These are phyloP conservation scores for Sordariomycetes sp. DNA, from an alignment of 2,329 filamentous ascomycete species.

Conservation along the genomic window DNA sequence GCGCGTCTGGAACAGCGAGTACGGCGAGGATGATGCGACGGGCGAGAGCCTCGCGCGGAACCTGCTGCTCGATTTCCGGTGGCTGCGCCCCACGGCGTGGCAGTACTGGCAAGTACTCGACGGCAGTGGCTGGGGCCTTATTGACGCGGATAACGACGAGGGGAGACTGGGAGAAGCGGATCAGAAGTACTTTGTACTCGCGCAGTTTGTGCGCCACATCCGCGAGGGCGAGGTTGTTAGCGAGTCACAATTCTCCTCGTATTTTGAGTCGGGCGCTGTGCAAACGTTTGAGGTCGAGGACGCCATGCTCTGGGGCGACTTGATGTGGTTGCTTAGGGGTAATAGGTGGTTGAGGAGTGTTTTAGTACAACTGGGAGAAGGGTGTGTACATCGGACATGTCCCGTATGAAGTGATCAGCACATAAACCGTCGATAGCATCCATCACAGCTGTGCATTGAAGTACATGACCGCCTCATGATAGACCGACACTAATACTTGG, in stretches of 20 bases:
- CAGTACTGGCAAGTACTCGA: slow-evolving; percentile 30
- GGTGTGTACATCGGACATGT: too few relatives aligned
- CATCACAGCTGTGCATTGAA: too few relatives aligned
- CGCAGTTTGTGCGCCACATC: slow-evolving; percentile 26
- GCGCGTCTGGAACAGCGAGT: slow-evolving; percentile 35
- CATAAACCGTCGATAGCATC: too few relatives aligned
- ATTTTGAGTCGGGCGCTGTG: slow-evolving; percentile 18
- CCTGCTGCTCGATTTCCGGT: slow-evolving; percentile 25
- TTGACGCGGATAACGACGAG: slow-evolving; percentile 22
- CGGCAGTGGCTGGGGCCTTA: slow-evolving; percentile 24
- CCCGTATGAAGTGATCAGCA: too few relatives aligned
- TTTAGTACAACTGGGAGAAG: too few relatives aligned
- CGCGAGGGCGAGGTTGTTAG: slow-evolving; percentile 16
- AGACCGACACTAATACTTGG: too few relatives aligned
- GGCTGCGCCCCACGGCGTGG: slow-evolving; percentile 26
- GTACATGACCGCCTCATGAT: too few relatives aligned
- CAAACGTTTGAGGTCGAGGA: slow-evolving; percentile 23
- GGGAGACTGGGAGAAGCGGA: slow-evolving; percentile 14
- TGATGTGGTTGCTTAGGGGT: too few relatives aligned
- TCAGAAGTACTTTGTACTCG: slow-evolving; percentile 27
- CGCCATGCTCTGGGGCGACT: slow-evolving; percentile 10
- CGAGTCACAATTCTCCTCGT: slow-evolving; percentile 21
- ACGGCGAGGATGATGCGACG: slow-evolving; percentile 58
- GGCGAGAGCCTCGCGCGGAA: slow-evolving; percentile 65
- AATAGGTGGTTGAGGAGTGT: too few relatives aligned